A percentile compares a stretch with the other conserved stretches of the same genome.
Conservation (phyloP, 805 yeast genomes). For the Wickerhamiella australiensis region DNA sequence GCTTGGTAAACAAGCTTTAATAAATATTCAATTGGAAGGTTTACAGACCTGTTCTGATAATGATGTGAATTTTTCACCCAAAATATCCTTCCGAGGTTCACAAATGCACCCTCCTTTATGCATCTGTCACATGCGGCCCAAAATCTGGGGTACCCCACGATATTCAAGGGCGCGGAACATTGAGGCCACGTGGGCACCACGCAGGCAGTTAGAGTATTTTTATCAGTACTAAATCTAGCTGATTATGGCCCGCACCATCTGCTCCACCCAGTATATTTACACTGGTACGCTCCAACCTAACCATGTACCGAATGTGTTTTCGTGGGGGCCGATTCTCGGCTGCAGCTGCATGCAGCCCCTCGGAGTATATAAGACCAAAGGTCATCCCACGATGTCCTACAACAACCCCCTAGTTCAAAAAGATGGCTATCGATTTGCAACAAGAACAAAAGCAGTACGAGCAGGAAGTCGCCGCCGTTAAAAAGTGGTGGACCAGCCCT, state of each 20-base stretch:
- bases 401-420: no score
- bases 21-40: neutral
- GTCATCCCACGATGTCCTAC: no score
- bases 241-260: no score
- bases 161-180: neutral
- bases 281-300: neutral
- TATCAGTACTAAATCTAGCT: no score
- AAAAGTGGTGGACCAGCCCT: conserved; percentile 86
- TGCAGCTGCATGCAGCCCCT: conserved; percentile 5
- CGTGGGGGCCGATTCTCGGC: conserved; percentile 4
- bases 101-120: neutral
- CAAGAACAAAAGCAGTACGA: conserved; percentile 55
- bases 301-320: neutral
- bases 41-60: neutral
- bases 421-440: conserved; percentile 37
- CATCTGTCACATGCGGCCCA: conserved; percentile 6
- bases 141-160: conserved; percentile 8
- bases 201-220: neutral
- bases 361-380: conserved; percentile 1
- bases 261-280: no score
- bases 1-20: neutral
- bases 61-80: neutral
- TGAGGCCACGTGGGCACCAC: neutral
- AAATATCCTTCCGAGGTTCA: neutral
- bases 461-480: conserved; percentile 58